These are phyloP conservation scores for Filobasidium uniguttulatum DNA, from an alignment of 1,284 basidiomycete genomes.

Conservation along the genomic window DNA sequence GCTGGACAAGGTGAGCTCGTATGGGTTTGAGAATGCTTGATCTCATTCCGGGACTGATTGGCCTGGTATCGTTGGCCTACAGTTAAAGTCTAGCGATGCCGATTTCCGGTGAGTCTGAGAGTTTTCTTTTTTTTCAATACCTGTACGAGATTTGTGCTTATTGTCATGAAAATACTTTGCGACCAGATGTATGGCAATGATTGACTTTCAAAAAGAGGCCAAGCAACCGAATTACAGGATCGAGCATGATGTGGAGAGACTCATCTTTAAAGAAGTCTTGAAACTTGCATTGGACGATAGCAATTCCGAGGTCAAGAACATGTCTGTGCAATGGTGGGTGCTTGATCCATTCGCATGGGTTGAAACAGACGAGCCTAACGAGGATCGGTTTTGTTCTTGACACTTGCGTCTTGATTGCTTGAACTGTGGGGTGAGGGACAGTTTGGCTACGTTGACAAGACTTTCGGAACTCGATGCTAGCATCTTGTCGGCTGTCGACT, in stretches of 20 bases:
- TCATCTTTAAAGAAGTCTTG: constrained; percentile 43
- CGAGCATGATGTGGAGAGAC: constrained; percentile 68
- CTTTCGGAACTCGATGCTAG: constrained; percentile 53
- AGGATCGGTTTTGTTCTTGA: background rate
- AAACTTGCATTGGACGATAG: constrained; percentile 76
- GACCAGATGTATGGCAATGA: constrained; percentile 79
- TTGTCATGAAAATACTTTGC: background rate
- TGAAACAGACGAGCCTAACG: background rate
- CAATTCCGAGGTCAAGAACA: constrained; percentile 96
- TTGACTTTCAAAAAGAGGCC: constrained; percentile 78
- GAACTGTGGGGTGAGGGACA: no score
- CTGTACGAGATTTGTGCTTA: background rate
- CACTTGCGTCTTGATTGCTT: constrained; percentile 1
- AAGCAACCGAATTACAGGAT: constrained; percentile 47
- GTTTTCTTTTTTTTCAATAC: background rate
- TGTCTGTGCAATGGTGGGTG: constrained; percentile 77
- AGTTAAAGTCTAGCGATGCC: constrained; percentile 31
- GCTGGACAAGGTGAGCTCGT: background rate
- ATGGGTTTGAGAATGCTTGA: background rate
- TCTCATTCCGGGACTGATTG: no score
- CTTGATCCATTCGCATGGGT: background rate
- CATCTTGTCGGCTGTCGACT: constrained; percentile 74
- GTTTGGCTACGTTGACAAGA: constrained; percentile 25
- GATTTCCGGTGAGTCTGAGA: constrained; percentile 24
- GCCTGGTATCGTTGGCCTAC: constrained; percentile 1